Evolutionary conservation across 805 yeast genomes (phyloP).

Genomic region (Candida dendrica): DNA sequence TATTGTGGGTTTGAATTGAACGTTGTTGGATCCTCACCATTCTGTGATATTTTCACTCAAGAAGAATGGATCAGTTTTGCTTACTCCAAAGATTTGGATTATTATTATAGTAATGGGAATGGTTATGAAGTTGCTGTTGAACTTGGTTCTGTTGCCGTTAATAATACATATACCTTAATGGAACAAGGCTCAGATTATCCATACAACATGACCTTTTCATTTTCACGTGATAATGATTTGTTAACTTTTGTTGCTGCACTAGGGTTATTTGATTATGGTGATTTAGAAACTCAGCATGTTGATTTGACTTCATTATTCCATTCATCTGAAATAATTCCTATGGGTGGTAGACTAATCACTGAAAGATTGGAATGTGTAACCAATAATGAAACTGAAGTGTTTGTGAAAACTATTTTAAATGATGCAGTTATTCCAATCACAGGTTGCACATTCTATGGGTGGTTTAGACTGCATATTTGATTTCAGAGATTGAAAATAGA

Average conservation of each 20-base stretch:
- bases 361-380: constrained; percentile 40
- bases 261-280: constrained; percentile 40
- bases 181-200: constrained; percentile 40
- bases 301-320: constrained; percentile 41
- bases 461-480: constrained; percentile 77
- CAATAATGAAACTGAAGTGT: constrained; percentile 26
- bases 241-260: constrained; percentile 56
- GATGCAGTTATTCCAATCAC: constrained; percentile 49
- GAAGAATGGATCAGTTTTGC: constrained; percentile 59
- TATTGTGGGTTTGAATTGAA: constrained; percentile 75
- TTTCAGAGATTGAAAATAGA: constrained; percentile 40
- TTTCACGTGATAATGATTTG: constrained; percentile 70
- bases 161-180: constrained; percentile 42
- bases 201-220: constrained; percentile 58
- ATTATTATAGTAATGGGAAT: constrained; percentile 57
- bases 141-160: constrained; percentile 54
- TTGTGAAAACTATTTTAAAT: constrained; percentile 42
- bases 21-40: constrained; percentile 56
- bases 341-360: constrained; percentile 47
- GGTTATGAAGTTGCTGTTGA: constrained; percentile 53
- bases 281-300: constrained; percentile 36
- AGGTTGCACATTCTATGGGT: constrained; percentile 88
- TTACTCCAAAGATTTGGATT: constrained; percentile 50
- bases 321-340: constrained; percentile 49
- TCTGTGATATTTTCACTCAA: constrained; percentile 61